Evolutionary conservation across 805 yeast genomes (phyloP), one percentile per base, ranked within the genome.

Genomic region (Middelhovenomyces tepae): DNA sequence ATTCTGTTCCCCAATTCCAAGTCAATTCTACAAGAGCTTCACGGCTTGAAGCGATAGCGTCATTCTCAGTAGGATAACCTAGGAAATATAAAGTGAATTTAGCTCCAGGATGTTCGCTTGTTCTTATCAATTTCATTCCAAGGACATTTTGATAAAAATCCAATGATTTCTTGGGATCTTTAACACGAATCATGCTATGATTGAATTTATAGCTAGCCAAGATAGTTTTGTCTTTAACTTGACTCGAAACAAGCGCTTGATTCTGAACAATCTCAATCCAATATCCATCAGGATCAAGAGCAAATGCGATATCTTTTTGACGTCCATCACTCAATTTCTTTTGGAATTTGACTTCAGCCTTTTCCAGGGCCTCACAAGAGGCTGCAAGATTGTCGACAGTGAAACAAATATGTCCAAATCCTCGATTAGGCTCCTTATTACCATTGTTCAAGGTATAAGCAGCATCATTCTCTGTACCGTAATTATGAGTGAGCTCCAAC

Each of bases 1-100:
- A 50, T 54, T 91, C 98, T 15, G 96, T 84, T 15, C 97, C 98
- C 78, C 85, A 89, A 63, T 91, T 91, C 62, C 85, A 89, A 29
- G 97, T 89, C 53, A 91, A 67, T 60, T 91, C 98, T 35, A 91
- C 57, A 8, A 91, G 59, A 14, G 89, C 78, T 54, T 83, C 85
- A 39, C 75, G 61, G 32, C 48, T 46, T 28, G 52, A 47, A 8
- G 43, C 45, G 36, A 69, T 76, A 45, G 61, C 51, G 47, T 59
- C 65, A 7, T 48, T 54, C 7, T 62, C 47, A 34, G 55, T 60
- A 43, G 70, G 69, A 57, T 76, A 89, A 8, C 86, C 94, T 43
- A 91, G 61, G 61, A 91, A 91, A 64, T 83, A 91, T 22, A 87
- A 63, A 2, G 91, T 75, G 59, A 91, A 91, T 52, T 80, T 65